Evolutionary conservation across 148 eudicot species (phyloP).

Genomic region (Limonium bicolor): DNA sequence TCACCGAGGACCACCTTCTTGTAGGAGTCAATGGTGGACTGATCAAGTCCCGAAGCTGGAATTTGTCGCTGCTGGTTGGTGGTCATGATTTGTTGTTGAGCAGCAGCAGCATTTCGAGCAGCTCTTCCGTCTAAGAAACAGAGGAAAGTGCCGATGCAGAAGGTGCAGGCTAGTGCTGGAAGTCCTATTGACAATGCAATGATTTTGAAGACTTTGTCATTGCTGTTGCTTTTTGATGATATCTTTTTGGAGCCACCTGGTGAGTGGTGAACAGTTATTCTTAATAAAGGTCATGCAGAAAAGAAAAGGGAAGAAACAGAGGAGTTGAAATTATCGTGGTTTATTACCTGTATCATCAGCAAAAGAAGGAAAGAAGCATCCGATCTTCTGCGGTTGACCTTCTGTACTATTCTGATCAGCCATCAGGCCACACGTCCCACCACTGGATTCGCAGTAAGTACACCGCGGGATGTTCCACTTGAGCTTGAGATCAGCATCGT

Average conservation of each 20-base stretch:
- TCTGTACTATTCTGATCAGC: conserved; percentile 11
- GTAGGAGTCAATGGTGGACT: conserved; percentile 67
- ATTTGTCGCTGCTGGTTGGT: not conserved
- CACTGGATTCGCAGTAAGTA: conserved; percentile 31
- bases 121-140: conserved; percentile 18
- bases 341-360: conserved; percentile 21
- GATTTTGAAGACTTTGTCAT: conserved; percentile 24
- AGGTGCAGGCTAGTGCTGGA: conserved; percentile 32
- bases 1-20: conserved; percentile 59
- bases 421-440: conserved; percentile 43
- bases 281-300: not conserved
- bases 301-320: not conserved
- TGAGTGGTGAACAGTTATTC: not conserved
- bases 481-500: conserved; percentile 35
- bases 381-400: no score
- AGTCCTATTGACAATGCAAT: conserved; percentile 35
- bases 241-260: conserved; percentile 7
- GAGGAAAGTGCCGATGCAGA: conserved; percentile 20
- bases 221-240: no score
- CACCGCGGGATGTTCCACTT: conserved; percentile 53
- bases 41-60: conserved; percentile 38
- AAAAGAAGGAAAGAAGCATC: conserved; percentile 14
- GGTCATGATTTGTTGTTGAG: conserved; percentile 10
- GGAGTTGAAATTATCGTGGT: not conserved
- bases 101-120: conserved; percentile 1